Evolutionary conservation across 2,329 filamentous ascomycete genomes (phyloP).

Genomic region (Chalaropsis ovoidea): DNA sequence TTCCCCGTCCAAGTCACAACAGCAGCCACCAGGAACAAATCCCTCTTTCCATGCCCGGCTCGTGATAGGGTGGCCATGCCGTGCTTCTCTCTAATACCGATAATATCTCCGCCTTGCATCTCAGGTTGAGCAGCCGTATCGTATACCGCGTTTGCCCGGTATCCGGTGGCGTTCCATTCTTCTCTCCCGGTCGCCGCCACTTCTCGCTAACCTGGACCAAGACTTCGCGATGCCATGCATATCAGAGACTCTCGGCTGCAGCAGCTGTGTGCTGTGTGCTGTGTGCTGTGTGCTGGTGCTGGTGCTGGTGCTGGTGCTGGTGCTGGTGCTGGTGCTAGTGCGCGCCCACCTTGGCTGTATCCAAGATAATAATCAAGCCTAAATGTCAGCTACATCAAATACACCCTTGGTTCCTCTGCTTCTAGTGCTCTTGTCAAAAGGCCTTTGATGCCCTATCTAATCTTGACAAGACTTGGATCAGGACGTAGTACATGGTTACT

Average conservation of each 20-base stretch:
- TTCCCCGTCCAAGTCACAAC: neutral
- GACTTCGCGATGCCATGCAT: constrained; percentile 2
- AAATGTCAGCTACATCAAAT: neutral
- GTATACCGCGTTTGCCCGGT: neutral
- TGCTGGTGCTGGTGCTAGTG: neutral
- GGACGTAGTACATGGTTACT: neutral
- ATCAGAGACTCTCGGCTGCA: neutral
- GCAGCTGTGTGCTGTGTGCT: neutral
- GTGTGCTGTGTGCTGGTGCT: neutral
- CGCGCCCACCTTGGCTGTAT: neutral
- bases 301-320: neutral
- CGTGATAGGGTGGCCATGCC: neutral
- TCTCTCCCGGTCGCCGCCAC: neutral
- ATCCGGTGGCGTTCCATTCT: neutral
- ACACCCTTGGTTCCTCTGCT: neutral
- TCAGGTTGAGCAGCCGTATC: neutral
- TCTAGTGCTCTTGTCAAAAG: neutral
- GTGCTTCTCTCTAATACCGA: neutral
- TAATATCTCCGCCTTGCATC: neutral
- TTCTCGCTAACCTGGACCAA: neutral
- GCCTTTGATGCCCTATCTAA: neutral
- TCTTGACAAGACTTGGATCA: neutral
- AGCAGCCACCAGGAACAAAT: neutral
- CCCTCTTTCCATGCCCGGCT: neutral
- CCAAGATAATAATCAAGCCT: neutral